Percentiles rank a stretch among this genome's conserved stretches.
Evolutionary conservation across 2,329 filamentous ascomycete genomes (phyloP).

Genomic region (Colletotrichum simmondsii): DNA sequence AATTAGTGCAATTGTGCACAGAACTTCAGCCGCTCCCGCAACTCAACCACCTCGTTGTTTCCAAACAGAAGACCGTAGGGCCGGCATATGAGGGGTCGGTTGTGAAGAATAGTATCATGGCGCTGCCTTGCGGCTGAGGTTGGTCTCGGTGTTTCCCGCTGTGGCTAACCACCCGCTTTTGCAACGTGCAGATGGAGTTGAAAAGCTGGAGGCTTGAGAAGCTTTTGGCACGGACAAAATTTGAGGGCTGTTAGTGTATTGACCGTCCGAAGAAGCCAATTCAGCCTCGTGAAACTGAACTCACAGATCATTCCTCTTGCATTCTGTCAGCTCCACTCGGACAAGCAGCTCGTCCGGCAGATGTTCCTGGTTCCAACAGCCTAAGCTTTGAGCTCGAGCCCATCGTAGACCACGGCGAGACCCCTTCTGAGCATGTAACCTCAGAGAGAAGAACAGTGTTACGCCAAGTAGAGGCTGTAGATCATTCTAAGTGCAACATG

Average conservation of each 20-base stretch:
- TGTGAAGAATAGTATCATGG: conserved; percentile 2
- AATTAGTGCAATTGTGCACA: conserved; percentile 12
- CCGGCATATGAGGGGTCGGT: neutral
- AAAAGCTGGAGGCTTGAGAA: neutral
- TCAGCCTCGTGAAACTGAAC: neutral
- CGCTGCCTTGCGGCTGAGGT: conserved; percentile 9
- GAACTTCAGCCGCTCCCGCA: conserved; percentile 3
- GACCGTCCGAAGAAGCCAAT: neutral
- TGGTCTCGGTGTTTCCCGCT: neutral
- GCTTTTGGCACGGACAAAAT: neutral
- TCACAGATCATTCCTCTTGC: neutral
- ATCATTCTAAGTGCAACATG: neutral
- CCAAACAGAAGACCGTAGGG: neutral
- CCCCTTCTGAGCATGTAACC: neutral
- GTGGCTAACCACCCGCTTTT: neutral
- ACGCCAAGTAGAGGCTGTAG: too few species aligned
- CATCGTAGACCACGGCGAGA: neutral
- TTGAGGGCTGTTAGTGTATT: neutral
- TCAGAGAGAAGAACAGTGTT: neutral
- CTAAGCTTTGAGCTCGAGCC: neutral
- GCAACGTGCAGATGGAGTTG: conserved; percentile 8
- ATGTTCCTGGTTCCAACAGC: neutral
- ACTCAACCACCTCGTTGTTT: neutral
- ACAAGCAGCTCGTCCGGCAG: neutral
- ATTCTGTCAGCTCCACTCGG: neutral